phyloP scores from a whole-genome alignment of 768 basidiomycete genomes.

The Thelephora aurantiotincta region DNA sequence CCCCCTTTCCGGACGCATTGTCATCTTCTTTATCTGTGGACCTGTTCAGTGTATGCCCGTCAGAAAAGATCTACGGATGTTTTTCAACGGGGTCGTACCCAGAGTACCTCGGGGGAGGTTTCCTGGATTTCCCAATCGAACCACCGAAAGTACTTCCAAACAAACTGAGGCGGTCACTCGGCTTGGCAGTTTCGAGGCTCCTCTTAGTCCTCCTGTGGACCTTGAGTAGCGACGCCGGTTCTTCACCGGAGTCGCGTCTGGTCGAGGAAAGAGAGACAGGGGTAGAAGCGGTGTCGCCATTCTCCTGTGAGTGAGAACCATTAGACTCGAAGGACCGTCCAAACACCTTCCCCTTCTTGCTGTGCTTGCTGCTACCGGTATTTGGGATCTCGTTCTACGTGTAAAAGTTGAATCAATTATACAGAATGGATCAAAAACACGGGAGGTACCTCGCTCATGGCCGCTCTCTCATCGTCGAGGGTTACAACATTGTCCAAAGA shows the following conservation, averaged over 20 bases:
- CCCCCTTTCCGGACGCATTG: slow-evolving; percentile 5
- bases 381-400: slow-evolving; percentile 37
- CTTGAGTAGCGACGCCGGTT: slow-evolving; percentile 13
- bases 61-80: background rate
- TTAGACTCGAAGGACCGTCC: slow-evolving; percentile 35
- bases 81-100: slow-evolving; percentile 34
- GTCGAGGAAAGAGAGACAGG: slow-evolving; percentile 11
- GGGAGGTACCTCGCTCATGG: slow-evolving; percentile 48
- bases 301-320: slow-evolving; percentile 15
- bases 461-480: slow-evolving; percentile 37
- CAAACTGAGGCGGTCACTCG: slow-evolving; percentile 59
- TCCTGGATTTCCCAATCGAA: slow-evolving; percentile 51
- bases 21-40: too few species aligned
- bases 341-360: slow-evolving; percentile 41
- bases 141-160: slow-evolving; percentile 58
- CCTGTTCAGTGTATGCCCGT: too few species aligned
- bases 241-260: slow-evolving; percentile 15
- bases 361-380: slow-evolving; percentile 16
- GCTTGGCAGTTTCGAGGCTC: slow-evolving; percentile 32
- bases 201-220: slow-evolving; percentile 32
- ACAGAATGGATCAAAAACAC: background rate
- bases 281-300: slow-evolving; percentile 13
- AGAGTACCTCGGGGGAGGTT: slow-evolving; percentile 68
- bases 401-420: background rate
- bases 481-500: slow-evolving; percentile 12